Conservation (phyloP, 176 grass and related monocot genomes). For the Carex scoparia region DNA sequence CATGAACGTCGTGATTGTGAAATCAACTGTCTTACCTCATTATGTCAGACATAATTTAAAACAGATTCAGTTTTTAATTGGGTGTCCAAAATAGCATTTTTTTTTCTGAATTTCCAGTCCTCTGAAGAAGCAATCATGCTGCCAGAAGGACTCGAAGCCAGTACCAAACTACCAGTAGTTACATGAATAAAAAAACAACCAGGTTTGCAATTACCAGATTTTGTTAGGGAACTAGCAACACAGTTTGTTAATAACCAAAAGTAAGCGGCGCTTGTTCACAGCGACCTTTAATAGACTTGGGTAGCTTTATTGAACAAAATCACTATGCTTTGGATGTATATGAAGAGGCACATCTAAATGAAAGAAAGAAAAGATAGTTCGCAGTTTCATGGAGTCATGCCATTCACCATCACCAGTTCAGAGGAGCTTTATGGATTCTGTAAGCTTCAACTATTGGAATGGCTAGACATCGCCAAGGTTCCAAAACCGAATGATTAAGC, state of each 20-base stretch:
- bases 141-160: slow-evolving; percentile 10
- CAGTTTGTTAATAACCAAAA: neutral
- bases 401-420: neutral
- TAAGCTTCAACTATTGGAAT: slow-evolving; percentile 6
- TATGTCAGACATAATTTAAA: neutral
- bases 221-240: neutral
- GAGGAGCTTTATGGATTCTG: neutral
- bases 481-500: neutral
- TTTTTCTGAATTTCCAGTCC: slow-evolving; percentile 10
- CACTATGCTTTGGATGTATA: neutral
- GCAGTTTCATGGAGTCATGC: neutral
- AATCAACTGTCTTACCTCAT: slow-evolving; percentile 8
- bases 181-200: neutral
- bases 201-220: slow-evolving; percentile 1
- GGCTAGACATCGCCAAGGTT: neutral
- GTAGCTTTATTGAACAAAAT: slow-evolving; percentile 10
- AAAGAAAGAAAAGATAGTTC: neutral
- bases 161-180: neutral
- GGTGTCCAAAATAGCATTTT: neutral
- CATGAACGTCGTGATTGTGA: neutral
- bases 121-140: slow-evolving; percentile 8
- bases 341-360: neutral
- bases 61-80: neutral
- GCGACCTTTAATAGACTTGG: neutral
- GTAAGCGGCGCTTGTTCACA: neutral